Conservation (phyloP, 169 alveolate genomes). For the Plasmodium coatneyi region DNA sequence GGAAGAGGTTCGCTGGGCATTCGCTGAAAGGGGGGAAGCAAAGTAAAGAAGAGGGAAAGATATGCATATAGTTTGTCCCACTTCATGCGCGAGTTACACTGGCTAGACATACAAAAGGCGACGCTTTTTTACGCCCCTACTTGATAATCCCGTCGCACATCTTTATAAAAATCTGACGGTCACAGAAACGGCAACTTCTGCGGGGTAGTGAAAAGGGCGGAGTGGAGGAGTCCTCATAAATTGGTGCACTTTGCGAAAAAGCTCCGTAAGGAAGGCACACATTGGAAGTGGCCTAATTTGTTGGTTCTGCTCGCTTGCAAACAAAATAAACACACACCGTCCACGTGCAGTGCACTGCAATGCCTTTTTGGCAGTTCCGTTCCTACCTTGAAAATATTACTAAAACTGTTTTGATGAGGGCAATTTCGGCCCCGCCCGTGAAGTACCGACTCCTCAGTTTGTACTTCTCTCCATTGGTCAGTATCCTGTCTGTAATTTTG, state of each 20-base stretch:
- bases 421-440: constrained; percentile 26
- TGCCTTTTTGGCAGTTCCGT: not conserved
- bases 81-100: not conserved
- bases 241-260: not conserved
- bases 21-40: constrained; percentile 8
- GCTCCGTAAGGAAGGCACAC: not conserved
- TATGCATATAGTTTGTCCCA: not conserved
- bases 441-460: constrained; percentile 31
- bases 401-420: constrained; percentile 32
- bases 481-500: constrained; percentile 13
- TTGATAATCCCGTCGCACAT: constrained; percentile 61
- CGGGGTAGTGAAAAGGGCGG: not conserved
- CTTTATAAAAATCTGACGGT: constrained; percentile 64
- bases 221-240: not conserved
- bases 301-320: not conserved
- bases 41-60: not conserved
- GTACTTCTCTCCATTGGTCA: constrained; percentile 22
- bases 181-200: constrained; percentile 43
- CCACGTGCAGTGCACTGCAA: not conserved
- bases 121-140: not conserved
- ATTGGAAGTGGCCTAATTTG: too few species aligned
- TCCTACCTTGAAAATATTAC: constrained; percentile 31
- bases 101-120: not conserved
- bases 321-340: not conserved
- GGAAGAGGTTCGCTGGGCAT: constrained; percentile 59